Base-by-base conservation (phyloP, 2,329 filamentous ascomycete genomes). In the Fusarium guadeloupense region DNA sequence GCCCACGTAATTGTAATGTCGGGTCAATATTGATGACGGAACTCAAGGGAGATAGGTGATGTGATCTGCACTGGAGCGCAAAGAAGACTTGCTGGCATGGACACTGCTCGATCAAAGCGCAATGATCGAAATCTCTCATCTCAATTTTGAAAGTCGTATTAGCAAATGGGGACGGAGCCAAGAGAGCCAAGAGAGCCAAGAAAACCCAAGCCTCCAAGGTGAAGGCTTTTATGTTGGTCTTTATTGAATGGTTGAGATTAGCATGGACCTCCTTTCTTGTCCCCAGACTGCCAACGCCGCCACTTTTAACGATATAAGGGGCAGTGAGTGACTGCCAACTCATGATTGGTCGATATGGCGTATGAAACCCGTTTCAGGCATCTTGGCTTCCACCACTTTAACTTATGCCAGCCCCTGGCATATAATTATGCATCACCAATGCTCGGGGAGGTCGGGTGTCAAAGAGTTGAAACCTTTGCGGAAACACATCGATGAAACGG, bases 281-380 rank as follows among this genome's bases (percentile, higher is more conserved):
- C 38, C 34, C 37, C 30, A 41, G 47, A 59, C 20, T 65, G 57
- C 53, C 47, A 51, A 46, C 52, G 39, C 48, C 66, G 54, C 60
- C 42, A 55, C 35, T 28, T 35, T 46, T 46, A n/a, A 44, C 54
- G 50, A 66, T 56, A 51, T 45, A 55, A 59, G 54, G 56, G 58
- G 34, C 26, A 64, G 59, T 62, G 60, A 65, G 57, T 45, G 19
- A 44, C 30, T 47, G 19, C 21, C 28, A 14, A 3, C 16, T 28
- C 16, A 4, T 66, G 52, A 69, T 69, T 69, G 63, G 67, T 17
- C 12, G 4, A 14, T 6, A 16, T 2, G 2, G 9, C 4, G 58
- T 30, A 43, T 66, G 66, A 68, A 69, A 69, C 66, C 49, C 60
- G 67, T 69, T 67, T 69, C 67, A 69, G 67, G 61, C 64, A 67